These are phyloP conservation scores for Penicillium dipodomyicola DNA, from an alignment of 495 filamentous ascomycete species.

Conservation along the genomic window DNA sequence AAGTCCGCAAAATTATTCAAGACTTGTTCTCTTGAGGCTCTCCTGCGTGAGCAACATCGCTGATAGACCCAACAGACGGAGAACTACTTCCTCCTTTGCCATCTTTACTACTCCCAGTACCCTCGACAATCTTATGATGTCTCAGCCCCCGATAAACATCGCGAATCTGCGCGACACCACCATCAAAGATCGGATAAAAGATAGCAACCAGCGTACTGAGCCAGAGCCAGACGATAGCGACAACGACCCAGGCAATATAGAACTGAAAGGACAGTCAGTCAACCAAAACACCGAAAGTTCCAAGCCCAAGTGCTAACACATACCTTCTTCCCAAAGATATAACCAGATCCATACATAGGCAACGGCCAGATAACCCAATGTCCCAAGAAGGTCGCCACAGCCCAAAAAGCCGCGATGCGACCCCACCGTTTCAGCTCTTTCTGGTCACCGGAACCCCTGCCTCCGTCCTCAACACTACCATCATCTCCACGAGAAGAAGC, in stretches of 20 bases:
- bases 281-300: neutral
- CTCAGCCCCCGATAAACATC: conserved; percentile 25
- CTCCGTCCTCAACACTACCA: conserved; percentile 13
- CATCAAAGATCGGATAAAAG: conserved; percentile 38
- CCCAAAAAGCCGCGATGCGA: conserved; percentile 38
- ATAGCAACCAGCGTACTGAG: conserved; percentile 34
- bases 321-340: conserved; percentile 36
- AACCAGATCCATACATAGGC: conserved; percentile 42
- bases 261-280: conserved; percentile 41
- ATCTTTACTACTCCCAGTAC: neutral
- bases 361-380: conserved; percentile 44
- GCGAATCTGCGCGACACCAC: conserved; percentile 29
- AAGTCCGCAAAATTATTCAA: neutral
- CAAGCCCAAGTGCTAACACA: conserved; percentile 7
- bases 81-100: conserved; percentile 6
- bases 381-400: conserved; percentile 36
- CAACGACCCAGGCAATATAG: conserved; percentile 74
- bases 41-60: conserved; percentile 1
- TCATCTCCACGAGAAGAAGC: neutral
- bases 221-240: conserved; percentile 76
- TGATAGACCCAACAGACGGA: conserved; percentile 18
- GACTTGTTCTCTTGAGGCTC: neutral
- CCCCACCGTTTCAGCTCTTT: conserved; percentile 39
- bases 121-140: neutral
- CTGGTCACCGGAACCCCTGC: conserved; percentile 8